Percentiles rank a stretch among this genome's conserved stretches.
Evolutionary conservation across 2,329 filamentous ascomycete genomes (phyloP).

Genomic region (Botrytis elliptica): DNA sequence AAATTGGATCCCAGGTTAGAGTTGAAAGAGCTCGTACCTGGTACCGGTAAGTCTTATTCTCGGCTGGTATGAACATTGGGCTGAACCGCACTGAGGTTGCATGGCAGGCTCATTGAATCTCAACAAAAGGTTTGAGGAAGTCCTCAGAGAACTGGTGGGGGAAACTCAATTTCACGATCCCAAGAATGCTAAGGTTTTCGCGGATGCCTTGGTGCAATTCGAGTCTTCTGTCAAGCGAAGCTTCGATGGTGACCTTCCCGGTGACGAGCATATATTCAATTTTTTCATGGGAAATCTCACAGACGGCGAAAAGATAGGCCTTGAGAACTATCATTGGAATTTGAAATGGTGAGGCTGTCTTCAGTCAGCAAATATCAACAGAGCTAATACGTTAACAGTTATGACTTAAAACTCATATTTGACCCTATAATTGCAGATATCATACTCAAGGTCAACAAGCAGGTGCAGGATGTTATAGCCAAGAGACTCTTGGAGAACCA

Average conservation of each 20-base stretch:
- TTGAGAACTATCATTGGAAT: constrained; percentile 25
- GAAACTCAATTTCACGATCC: constrained; percentile 36
- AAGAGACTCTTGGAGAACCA: constrained; percentile 40
- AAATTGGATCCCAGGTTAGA: constrained; percentile 26
- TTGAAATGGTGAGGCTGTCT: constrained; percentile 28
- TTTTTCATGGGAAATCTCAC: constrained; percentile 26
- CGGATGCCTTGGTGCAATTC: constrained; percentile 38
- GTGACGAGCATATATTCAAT: too few relatives aligned
- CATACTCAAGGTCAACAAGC: constrained; percentile 44
- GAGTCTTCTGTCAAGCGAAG: not conserved
- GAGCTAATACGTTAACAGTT: not conserved
- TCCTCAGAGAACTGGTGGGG: constrained; percentile 34
- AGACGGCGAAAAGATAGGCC: constrained; percentile 30
- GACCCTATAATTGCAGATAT: constrained; percentile 43
- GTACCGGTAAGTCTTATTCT: constrained; percentile 24
- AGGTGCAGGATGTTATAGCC: constrained; percentile 45
- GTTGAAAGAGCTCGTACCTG: constrained; percentile 34
- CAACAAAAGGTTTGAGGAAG: constrained; percentile 33
- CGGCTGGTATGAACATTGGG: not conserved
- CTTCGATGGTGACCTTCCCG: too few relatives aligned
- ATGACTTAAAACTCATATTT: constrained; percentile 56
- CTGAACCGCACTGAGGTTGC: constrained; percentile 7
- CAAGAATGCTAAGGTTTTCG: constrained; percentile 29
- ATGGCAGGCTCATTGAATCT: constrained; percentile 36
- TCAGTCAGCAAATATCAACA: too few relatives aligned